phyloP scores from a whole-genome alignment of 2,329 filamentous ascomycete species.

The Alternaria novae-zelandiae region DNA sequence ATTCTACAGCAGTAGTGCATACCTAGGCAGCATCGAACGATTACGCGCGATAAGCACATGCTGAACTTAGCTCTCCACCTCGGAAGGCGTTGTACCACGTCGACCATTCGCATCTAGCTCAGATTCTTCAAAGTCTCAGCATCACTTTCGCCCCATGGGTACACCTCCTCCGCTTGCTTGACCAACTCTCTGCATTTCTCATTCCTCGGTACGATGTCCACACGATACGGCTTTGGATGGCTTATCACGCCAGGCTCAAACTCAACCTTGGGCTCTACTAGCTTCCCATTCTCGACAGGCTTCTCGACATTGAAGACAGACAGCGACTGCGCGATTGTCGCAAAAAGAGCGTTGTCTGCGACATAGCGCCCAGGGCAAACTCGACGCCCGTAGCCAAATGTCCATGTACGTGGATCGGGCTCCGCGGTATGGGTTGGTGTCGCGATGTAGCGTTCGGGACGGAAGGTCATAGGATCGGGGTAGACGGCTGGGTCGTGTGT shows the following conservation, averaged over 20 bases:
- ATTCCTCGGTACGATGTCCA: constrained; percentile 45
- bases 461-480: constrained; percentile 49
- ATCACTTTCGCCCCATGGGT: constrained; percentile 52
- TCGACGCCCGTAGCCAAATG: constrained; percentile 53
- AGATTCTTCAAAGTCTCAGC: constrained; percentile 29
- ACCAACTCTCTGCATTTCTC: constrained; percentile 44
- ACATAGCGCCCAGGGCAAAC: constrained; percentile 53
- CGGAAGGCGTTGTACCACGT: background rate
- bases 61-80: background rate
- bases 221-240: constrained; percentile 49
- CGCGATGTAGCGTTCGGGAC: constrained; percentile 53
- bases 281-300: constrained; percentile 45
- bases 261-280: constrained; percentile 44
- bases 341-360: constrained; percentile 51
- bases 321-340: constrained; percentile 54
- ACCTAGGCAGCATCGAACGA: background rate
- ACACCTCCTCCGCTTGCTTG: constrained; percentile 38
- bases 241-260: constrained; percentile 48
- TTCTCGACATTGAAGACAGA: constrained; percentile 57
- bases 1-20: too few relatives aligned
- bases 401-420: constrained; percentile 46
- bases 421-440: constrained; percentile 43
- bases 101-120: background rate
- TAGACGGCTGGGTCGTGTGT: constrained; percentile 51
- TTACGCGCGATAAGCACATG: background rate